These are phyloP conservation scores for Geranomyces variabilis DNA, from an alignment of 192 early-diverging fungal genomes.

Conservation along the genomic window DNA sequence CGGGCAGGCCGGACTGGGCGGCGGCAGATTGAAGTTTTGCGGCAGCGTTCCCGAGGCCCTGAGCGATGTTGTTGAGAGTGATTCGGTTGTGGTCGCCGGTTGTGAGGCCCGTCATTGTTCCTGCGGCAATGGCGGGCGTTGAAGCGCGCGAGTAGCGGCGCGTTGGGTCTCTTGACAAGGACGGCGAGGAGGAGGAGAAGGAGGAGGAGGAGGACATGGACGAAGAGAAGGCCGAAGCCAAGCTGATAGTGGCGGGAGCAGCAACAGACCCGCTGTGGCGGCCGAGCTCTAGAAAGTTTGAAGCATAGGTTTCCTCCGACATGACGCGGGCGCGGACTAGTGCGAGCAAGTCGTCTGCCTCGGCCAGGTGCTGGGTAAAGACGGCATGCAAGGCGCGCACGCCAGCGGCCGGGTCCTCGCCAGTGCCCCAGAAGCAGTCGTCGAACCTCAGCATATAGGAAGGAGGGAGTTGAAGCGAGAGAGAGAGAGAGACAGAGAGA, in stretches of 20 bases:
- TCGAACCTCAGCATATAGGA: slow-evolving; percentile 33
- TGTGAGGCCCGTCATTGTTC: slow-evolving; percentile 24
- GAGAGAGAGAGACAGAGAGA: too few species aligned
- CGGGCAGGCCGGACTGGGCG: not conserved
- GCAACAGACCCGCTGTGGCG: slow-evolving; percentile 27
- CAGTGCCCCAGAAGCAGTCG: slow-evolving; percentile 41
- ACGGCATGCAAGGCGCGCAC: slow-evolving; percentile 30
- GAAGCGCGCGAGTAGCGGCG: slow-evolving; percentile 30
- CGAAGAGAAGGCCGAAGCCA: too few species aligned
- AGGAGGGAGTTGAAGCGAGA: too few species aligned
- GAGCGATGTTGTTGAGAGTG: slow-evolving; percentile 14
- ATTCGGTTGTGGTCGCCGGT: slow-evolving; percentile 8
- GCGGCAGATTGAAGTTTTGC: slow-evolving; percentile 23
- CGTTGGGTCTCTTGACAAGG: not conserved
- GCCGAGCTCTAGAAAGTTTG: slow-evolving; percentile 28
- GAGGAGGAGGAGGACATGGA: not conserved
- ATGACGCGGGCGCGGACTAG: slow-evolving; percentile 24
- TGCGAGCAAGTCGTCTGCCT: slow-evolving; percentile 26
- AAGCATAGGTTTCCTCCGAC: slow-evolving; percentile 24
- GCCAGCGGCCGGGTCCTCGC: slow-evolving; percentile 29
- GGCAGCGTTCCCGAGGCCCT: slow-evolving; percentile 15
- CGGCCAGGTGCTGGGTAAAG: slow-evolving; percentile 35
- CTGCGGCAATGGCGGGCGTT: slow-evolving; percentile 32
- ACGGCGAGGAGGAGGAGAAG: not conserved
- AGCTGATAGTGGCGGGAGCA: not conserved